Percentiles rank a stretch among this genome's conserved stretches.
These are phyloP conservation scores for Cavenderia fasciculata DNA, from an alignment of 78 protist genomes.

Conservation along the genomic window DNA sequence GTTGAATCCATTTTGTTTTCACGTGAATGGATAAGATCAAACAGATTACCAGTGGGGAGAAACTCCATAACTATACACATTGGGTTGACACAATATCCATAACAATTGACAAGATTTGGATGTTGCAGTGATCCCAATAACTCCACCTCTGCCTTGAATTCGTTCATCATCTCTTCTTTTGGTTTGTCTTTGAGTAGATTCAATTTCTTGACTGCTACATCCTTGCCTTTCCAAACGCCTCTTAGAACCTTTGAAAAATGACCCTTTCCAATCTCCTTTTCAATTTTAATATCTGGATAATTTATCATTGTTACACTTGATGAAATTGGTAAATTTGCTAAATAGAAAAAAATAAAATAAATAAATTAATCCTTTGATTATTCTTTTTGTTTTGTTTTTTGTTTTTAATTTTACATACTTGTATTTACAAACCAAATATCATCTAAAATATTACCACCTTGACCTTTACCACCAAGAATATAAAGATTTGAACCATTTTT, in stretches of 20 bases:
- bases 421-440: slow-evolving; percentile 78
- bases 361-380: neutral
- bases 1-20: slow-evolving; percentile 64
- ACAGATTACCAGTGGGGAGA: slow-evolving; percentile 58
- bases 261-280: slow-evolving; percentile 73
- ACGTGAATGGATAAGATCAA: slow-evolving; percentile 45
- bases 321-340: slow-evolving; percentile 47
- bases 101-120: slow-evolving; percentile 65
- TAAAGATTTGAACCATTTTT: slow-evolving; percentile 62
- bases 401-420: neutral
- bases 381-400: neutral
- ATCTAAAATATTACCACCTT: slow-evolving; percentile 7
- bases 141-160: slow-evolving; percentile 69
- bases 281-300: slow-evolving; percentile 66
- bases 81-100: slow-evolving; percentile 64
- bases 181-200: slow-evolving; percentile 40
- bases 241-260: slow-evolving; percentile 62
- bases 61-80: slow-evolving; percentile 77
- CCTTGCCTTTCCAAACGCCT: slow-evolving; percentile 72
- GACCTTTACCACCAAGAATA: slow-evolving; percentile 59
- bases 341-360: neutral
- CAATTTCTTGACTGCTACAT: slow-evolving; percentile 60
- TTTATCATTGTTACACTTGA: slow-evolving; percentile 48
- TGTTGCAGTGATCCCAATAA: slow-evolving; percentile 65
- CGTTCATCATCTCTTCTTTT: slow-evolving; percentile 60